Evolutionary conservation across 2,329 filamentous ascomycete genomes (phyloP).

Genomic region (Huntiella bhutanensis): DNA sequence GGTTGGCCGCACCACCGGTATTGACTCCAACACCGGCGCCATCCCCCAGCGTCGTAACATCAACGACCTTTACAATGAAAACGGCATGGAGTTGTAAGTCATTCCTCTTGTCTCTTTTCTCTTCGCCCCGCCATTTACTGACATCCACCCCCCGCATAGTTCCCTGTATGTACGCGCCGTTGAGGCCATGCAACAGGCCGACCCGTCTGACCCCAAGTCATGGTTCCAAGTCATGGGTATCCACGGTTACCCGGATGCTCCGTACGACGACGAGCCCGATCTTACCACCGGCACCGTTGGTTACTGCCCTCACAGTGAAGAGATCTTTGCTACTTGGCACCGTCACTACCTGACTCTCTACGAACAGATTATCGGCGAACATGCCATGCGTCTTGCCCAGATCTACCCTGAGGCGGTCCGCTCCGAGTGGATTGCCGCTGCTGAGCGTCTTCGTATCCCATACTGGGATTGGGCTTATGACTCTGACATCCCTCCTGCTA

Average conservation of each 20-base stretch:
- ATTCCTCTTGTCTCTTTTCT: not conserved
- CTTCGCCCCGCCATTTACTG: not conserved
- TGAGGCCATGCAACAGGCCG: slow-evolving; percentile 22
- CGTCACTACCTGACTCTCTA: slow-evolving; percentile 34
- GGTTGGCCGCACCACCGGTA: slow-evolving; percentile 21
- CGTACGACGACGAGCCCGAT: slow-evolving; percentile 21
- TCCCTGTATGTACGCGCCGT: slow-evolving; percentile 31
- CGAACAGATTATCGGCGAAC: slow-evolving; percentile 34
- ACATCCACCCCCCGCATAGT: slow-evolving; percentile 16
- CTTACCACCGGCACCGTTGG: slow-evolving; percentile 19
- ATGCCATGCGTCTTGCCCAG: slow-evolving; percentile 27
- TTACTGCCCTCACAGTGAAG: slow-evolving; percentile 30
- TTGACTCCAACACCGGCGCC: slow-evolving; percentile 20
- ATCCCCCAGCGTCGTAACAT: slow-evolving; percentile 29
- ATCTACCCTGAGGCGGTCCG: slow-evolving; percentile 22
- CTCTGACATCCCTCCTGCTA: slow-evolving; percentile 24
- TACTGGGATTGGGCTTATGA: slow-evolving; percentile 36
- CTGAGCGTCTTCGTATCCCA: slow-evolving; percentile 27
- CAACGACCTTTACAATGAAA: slow-evolving; percentile 23
- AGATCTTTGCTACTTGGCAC: slow-evolving; percentile 36
- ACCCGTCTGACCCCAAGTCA: slow-evolving; percentile 25
- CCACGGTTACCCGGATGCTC: slow-evolving; percentile 23
- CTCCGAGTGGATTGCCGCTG: slow-evolving; percentile 24
- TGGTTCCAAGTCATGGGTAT: slow-evolving; percentile 32
- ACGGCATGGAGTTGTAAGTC: slow-evolving; percentile 26